Conservation (phyloP, 2,329 filamentous ascomycete species). For the Aspergillus pseudoglaucus region DNA sequence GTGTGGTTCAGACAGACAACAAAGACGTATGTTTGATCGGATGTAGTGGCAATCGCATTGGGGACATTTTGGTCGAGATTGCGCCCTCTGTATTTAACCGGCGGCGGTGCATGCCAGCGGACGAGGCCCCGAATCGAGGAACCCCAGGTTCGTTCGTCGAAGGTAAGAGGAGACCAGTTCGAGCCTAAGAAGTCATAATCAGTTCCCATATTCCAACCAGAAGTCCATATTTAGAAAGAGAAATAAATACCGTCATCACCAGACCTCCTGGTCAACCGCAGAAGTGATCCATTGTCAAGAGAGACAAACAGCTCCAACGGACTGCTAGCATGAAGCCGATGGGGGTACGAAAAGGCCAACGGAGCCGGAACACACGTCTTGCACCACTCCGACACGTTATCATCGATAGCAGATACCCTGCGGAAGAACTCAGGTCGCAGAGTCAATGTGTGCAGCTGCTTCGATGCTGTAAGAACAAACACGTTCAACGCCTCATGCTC, state of each 20-base stretch:
- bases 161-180: constrained; percentile 41
- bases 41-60: constrained; percentile 40
- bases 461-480: constrained; percentile 72
- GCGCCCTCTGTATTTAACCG: constrained; percentile 36
- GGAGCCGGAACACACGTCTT: constrained; percentile 67
- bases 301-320: constrained; percentile 71
- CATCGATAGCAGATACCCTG: constrained; percentile 61
- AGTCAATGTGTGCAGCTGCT: constrained; percentile 76
- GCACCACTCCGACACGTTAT: constrained; percentile 68
- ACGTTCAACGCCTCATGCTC: constrained; percentile 72
- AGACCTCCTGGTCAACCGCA: constrained; percentile 62
- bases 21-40: constrained; percentile 52
- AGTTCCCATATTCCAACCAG: background rate
- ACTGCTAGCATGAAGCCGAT: constrained; percentile 69
- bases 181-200: constrained; percentile 25
- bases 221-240: constrained; percentile 3
- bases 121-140: constrained; percentile 43
- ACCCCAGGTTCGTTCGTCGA: constrained; percentile 44
- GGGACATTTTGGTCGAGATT: constrained; percentile 38
- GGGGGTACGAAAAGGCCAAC: constrained; percentile 70
- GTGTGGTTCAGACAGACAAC: constrained; percentile 85
- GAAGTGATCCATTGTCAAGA: constrained; percentile 40
- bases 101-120: constrained; percentile 38
- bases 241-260: constrained; percentile 43
- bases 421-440: constrained; percentile 77